Evolutionary conservation across 768 basidiomycete genomes (phyloP).

Genomic region (Erythrobasidium yunnanense): DNA sequence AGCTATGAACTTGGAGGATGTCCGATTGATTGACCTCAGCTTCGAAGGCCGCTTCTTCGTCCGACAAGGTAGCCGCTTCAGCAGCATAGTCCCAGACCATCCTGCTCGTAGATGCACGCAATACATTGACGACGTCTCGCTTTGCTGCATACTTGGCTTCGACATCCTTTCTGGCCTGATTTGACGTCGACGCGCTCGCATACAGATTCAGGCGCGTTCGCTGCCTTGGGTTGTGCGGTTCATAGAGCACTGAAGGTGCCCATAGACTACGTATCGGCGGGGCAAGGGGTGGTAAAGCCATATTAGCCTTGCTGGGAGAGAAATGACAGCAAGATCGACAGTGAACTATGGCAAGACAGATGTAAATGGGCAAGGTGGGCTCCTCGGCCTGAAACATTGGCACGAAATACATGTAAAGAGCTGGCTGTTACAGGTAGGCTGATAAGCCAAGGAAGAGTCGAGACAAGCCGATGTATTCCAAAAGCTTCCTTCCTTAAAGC

Average conservation of each 20-base stretch:
- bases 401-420: no score
- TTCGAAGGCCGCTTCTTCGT: constrained; percentile 19
- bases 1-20: background rate
- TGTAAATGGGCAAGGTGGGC: no score
- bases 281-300: constrained; percentile 4
- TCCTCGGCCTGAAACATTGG: no score
- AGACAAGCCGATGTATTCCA: no score
- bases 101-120: background rate
- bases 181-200: background rate
- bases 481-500: no score
- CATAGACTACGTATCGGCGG: background rate
- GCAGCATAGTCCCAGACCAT: constrained; percentile 22
- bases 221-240: constrained; percentile 11
- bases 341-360: no score
- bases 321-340: no score
- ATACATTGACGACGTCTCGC: constrained; percentile 1
- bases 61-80: constrained; percentile 14
- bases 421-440: no score
- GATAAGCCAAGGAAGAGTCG: no score
- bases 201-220: constrained; percentile 1
- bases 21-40: background rate
- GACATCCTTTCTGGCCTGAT: background rate
- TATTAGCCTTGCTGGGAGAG: no score
- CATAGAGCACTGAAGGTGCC: constrained; percentile 3
- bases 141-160: constrained; percentile 7